Base-by-base conservation (phyloP, 805 yeast genomes). In the Barnettozyma sp. region DNA sequence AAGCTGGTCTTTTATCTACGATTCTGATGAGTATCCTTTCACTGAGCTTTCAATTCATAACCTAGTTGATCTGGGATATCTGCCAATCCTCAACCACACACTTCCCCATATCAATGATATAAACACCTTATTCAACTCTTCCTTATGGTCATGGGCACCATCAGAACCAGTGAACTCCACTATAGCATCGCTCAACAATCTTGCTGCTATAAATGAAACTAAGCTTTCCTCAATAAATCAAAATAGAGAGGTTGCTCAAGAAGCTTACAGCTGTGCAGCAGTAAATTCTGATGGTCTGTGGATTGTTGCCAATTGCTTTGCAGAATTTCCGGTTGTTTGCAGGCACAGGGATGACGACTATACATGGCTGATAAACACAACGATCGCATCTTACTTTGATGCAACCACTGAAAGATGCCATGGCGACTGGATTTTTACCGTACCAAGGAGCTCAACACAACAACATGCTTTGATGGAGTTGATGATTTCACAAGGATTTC, bases 101-200 rank as follows among this genome's bases (percentile, higher is more conserved):
- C 22, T 50, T 44, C 28, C 32, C 30, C 27, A 30, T 21, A 31
- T 61, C 9, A 23, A 56, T 11, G 46, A 53, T 12, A 53, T 69
- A 7, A 50, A 62, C 0, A 34, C 46, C 0, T 47, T 68, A 18
- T 38, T 70, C 10, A 52, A 62, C 12, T 30, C 50, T 12, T 57
- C 70, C 0, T 38, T 71, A 24, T 87, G 96, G 96, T 71, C 90
- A 2, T 87, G 96, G 96, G 71, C 67, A 0, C 50, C 65, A 0
- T 55, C 59, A 8, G 72, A 80, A 49, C 92, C 92, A 2, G 23
- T 17, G 4, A 33, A 33, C 26, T 19, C 15, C 11, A 32, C 23
- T 4, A 10, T n/a, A 5, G 22, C 35, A 6, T 13, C 6, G 3
- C 4, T 4, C 6, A 31, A 23, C 26, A n/a, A 31, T 4, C 16